These are phyloP conservation scores for Gomphus sp. DNA, from an alignment of 1,284 basidiomycete genomes.

Conservation along the genomic window DNA sequence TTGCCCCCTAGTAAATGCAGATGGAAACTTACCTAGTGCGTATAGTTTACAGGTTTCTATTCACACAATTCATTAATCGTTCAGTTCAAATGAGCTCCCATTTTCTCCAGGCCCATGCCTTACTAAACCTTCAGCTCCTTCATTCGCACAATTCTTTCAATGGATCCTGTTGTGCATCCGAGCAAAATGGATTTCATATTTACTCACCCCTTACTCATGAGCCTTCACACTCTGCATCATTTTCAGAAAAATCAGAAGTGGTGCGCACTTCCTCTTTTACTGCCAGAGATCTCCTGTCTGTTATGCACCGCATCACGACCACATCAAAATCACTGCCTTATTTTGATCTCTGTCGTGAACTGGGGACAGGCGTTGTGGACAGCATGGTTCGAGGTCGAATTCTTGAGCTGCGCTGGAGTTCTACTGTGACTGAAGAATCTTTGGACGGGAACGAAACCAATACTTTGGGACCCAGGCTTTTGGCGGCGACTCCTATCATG, in stretches of 20 bases:
- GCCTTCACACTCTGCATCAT: not conserved
- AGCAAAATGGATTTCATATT: conserved; percentile 44
- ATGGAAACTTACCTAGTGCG: conserved; percentile 24
- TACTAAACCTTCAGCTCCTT: conserved; percentile 66
- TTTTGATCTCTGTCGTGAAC: conserved; percentile 67
- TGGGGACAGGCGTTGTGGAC: conserved; percentile 70
- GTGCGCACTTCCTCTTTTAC: conserved; percentile 40
- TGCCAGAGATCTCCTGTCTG: conserved; percentile 65
- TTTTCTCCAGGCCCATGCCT: conserved; percentile 67
- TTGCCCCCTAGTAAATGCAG: conserved; percentile 21
- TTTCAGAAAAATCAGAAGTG: not conserved
- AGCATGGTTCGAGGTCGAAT: conserved; percentile 71
- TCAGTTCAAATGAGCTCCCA: conserved; percentile 65
- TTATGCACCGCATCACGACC: conserved; percentile 62
- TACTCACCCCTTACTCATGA: conserved; percentile 40
- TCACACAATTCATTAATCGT: not conserved
- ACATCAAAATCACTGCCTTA: conserved; percentile 47
- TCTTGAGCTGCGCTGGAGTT: conserved; percentile 69
- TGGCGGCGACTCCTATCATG: conserved; percentile 71
- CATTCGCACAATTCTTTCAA: conserved; percentile 34
- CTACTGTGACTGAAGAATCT: conserved; percentile 46
- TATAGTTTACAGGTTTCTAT: conserved; percentile 1
- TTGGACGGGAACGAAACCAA: conserved; percentile 31
- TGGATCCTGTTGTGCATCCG: not conserved
- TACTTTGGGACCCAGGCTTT: conserved; percentile 60